Base-by-base conservation (phyloP, 331 rosid genomes). In the Spiraea crenata region DNA sequence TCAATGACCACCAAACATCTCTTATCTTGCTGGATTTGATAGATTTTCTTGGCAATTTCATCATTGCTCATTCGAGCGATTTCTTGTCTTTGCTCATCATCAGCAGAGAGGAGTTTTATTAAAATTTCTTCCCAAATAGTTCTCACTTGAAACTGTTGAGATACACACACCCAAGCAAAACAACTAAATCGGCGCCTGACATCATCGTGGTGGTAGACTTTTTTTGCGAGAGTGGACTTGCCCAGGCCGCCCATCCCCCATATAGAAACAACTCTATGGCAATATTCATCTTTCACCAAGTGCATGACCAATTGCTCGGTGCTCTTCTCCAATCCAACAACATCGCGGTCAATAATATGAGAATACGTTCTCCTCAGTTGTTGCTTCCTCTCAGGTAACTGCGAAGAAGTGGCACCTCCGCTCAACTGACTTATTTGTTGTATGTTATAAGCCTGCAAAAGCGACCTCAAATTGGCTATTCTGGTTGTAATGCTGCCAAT, bases 281-380 rank as follows among this genome's bases (percentile, higher is more conserved):
- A 12, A 12, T 38, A 6, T 14, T 12, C 31, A 9, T 37, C 8
- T 12, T 61, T 61, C 17, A 38, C 45, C 16, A 61, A n/a, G 1
- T 61, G 45, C 17, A 9, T 35, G 2, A 34, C 42, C 46, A 61
- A 7, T 38, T 61, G 14, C 6, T 38, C 13, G 13, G 13, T 13
- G 19, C 38, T 9, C 2, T 20, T 37, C 8, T 57, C 62, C 11
- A 20, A 57, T 9, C 62, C 62, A 25, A 57, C 37, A 38, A 61
- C 16, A 60, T 60, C 25, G 13, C 15, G 57, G 13, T 51, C n/a
- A 11, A 5, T 3, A 50, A 50, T 17, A 50, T 65, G 70, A 42
- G 70, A 46, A 47, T 65, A 65, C 17, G 70, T 34, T 31, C 37
- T 35, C 55, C 70, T 65, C 16, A 65, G 42, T 34, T 44, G 38